Evolutionary conservation across 73 alveolate genomes (phyloP).

Genomic region (Tetrahymena elliotti): DNA sequence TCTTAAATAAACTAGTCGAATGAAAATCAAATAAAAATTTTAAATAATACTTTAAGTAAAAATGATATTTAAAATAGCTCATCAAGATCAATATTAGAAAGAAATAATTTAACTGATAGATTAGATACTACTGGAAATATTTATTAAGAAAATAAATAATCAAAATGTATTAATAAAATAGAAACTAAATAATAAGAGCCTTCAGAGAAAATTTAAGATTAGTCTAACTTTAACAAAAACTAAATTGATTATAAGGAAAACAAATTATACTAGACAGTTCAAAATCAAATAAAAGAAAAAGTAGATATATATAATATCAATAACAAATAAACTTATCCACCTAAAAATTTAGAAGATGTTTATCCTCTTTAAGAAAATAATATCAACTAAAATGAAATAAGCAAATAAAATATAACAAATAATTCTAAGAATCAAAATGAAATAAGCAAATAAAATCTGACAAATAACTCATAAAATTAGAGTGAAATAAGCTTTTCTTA

Average conservation of each 20-base stretch:
- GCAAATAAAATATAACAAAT: neutral
- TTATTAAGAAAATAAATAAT: too few relatives aligned
- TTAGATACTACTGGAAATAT: neutral
- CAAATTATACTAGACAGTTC: neutral
- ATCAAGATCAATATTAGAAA: neutral
- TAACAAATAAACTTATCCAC: neutral
- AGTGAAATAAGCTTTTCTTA: neutral
- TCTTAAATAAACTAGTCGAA: too few relatives aligned
- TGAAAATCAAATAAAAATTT: neutral
- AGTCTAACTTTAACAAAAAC: too few relatives aligned
- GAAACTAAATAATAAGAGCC: neutral
- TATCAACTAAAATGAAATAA: neutral
- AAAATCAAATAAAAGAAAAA: neutral
- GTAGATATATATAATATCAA: neutral
- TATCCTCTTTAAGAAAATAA: neutral
- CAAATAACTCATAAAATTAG: neutral
- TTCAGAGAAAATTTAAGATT: neutral
- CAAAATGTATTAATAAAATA: neutral
- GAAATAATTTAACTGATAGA: neutral
- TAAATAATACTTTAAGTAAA: neutral
- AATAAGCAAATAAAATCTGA: neutral
- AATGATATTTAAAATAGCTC: neutral
- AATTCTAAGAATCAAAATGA: too few relatives aligned
- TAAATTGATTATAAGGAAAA: neutral
- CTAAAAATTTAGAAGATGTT: neutral